Evolutionary conservation across 371 early-diverging fungal species (phyloP).

Genomic region (Fennellomyces sp.): DNA sequence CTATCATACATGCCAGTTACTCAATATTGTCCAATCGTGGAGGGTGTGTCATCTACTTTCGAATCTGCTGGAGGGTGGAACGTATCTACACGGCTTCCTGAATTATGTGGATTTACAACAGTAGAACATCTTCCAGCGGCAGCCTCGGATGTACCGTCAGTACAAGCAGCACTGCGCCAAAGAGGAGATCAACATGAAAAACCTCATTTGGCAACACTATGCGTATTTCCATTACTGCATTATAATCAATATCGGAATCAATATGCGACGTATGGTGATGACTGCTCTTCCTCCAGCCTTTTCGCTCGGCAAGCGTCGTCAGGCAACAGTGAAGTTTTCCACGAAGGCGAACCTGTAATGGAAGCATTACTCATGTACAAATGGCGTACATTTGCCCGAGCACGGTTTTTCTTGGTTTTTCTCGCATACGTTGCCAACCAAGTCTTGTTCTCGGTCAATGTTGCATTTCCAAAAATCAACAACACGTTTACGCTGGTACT

Average conservation of each 20-base stretch:
- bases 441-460: slow-evolving; percentile 7
- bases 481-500: background rate
- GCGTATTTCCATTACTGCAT: slow-evolving; percentile 2
- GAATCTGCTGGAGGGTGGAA: background rate
- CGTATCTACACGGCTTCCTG: background rate
- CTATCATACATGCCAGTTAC: slow-evolving; percentile 9
- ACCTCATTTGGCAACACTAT: slow-evolving; percentile 6
- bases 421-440: background rate
- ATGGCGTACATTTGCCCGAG: slow-evolving; percentile 4
- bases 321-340: slow-evolving; percentile 6
- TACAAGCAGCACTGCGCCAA: background rate
- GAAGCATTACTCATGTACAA: slow-evolving; percentile 8
- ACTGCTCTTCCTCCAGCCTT: background rate
- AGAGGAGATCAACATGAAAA: background rate
- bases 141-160: background rate
- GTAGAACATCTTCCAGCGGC: background rate
- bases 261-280: background rate
- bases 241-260: background rate
- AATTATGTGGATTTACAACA: slow-evolving; percentile 4
- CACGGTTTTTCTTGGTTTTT: background rate
- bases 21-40: background rate
- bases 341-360: slow-evolving; percentile 8
- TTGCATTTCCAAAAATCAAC: background rate
- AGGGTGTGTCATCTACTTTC: background rate
- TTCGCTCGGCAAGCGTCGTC: background rate